Evolutionary conservation across 1,139 yeast genomes (phyloP).

Genomic region (Kurtzmaniella natalensis): DNA sequence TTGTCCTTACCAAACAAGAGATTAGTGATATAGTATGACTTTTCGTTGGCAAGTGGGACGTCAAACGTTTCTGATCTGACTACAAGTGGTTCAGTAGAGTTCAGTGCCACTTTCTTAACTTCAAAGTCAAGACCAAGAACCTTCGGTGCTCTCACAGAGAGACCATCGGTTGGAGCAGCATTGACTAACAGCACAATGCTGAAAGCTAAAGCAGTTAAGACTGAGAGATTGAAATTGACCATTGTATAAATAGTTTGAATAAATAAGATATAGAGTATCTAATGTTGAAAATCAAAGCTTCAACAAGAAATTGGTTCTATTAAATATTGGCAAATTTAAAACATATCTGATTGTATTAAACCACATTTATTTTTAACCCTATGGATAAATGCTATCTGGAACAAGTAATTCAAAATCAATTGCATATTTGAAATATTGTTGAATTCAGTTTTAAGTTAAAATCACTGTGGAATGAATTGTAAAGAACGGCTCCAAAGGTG

Average conservation of each 20-base stretch:
- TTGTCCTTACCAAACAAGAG: conserved; percentile 17
- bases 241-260: neutral
- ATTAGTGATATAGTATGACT: conserved; percentile 2
- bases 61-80: neutral
- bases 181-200: neutral
- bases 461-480: too few relatives aligned
- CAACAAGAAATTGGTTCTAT: too few relatives aligned
- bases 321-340: too few relatives aligned
- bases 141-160: conserved; percentile 7
- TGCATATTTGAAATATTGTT: too few relatives aligned
- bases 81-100: neutral
- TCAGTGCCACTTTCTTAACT: neutral
- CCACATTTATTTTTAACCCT: too few relatives aligned
- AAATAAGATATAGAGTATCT: neutral
- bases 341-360: too few relatives aligned
- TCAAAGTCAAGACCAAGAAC: conserved; percentile 7
- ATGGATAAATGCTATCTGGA: too few relatives aligned
- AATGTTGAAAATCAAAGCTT: too few relatives aligned
- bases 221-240: neutral
- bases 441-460: too few relatives aligned
- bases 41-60: neutral
- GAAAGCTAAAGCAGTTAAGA: conserved; percentile 1
- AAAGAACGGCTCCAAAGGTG: too few relatives aligned
- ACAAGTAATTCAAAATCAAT: too few relatives aligned
- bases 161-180: conserved; percentile 4